Conservation (phyloP, 495 filamentous ascomycete genomes). For the Friedmanniomyces simplex region DNA sequence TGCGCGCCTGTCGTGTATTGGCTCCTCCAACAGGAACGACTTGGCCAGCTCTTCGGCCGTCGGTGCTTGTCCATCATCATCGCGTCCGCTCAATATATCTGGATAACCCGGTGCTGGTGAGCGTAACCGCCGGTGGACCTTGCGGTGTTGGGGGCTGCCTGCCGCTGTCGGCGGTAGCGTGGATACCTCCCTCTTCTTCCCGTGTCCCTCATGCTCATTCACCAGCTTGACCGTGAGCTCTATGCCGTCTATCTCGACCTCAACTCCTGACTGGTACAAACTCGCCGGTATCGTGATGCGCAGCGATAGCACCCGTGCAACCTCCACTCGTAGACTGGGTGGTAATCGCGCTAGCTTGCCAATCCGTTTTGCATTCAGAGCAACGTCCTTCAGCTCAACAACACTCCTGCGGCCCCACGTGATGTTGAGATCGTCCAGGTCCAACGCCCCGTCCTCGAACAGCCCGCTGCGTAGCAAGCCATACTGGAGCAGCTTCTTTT, state of each 20-base stretch:
- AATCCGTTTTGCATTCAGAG: constrained; percentile 59
- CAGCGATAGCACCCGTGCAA: constrained; percentile 58
- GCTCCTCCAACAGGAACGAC: constrained; percentile 78
- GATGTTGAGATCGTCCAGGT: constrained; percentile 69
- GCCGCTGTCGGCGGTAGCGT: constrained; percentile 3
- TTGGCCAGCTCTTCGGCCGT: constrained; percentile 75
- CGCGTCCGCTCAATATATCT: constrained; percentile 26
- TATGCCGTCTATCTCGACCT: constrained; percentile 67
- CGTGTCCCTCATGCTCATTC: constrained; percentile 5
- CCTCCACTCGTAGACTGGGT: constrained; percentile 51
- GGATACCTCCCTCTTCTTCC: constrained; percentile 1
- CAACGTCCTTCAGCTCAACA: constrained; percentile 73
- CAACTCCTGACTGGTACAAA: constrained; percentile 66
- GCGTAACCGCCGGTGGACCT: constrained; percentile 10
- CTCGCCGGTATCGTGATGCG: constrained; percentile 72
- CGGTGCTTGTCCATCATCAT: constrained; percentile 46
- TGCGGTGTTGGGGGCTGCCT: constrained; percentile 14
- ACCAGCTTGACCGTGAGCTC: constrained; percentile 6
- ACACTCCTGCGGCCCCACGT: constrained; percentile 64
- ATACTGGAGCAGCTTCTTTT: constrained; percentile 54
- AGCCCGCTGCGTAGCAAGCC: constrained; percentile 68
- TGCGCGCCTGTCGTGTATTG: constrained; percentile 59
- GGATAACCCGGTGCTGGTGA: constrained; percentile 24
- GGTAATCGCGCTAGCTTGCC: constrained; percentile 63
- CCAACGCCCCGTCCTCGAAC: constrained; percentile 68